A percentile compares a stretch with the other conserved stretches of the same genome.
Conservation (phyloP, 495 filamentous ascomycete species). For the Hypoxylon fragiforme region DNA sequence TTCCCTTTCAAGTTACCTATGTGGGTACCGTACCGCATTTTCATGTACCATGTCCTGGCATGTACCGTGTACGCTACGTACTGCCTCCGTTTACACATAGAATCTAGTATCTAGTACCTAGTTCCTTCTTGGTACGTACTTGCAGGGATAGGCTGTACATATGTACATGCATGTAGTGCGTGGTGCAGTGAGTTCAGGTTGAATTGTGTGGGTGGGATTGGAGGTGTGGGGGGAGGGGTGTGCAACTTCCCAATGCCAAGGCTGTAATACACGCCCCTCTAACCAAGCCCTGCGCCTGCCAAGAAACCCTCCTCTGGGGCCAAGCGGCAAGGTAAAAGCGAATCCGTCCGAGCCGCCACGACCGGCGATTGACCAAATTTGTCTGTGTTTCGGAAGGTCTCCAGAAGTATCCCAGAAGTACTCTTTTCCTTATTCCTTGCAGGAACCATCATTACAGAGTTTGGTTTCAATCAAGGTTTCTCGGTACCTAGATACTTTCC, state of each 20-base stretch:
- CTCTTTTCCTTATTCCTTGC: conserved; percentile 32
- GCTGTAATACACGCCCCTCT: conserved; percentile 33
- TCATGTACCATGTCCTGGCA: background rate
- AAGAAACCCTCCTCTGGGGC: conserved; percentile 38
- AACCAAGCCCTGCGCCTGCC: conserved; percentile 36
- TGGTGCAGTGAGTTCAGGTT: conserved; percentile 20
- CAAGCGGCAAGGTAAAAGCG: conserved; percentile 39
- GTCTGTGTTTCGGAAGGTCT: conserved; percentile 39
- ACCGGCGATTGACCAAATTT: conserved; percentile 42
- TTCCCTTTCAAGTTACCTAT: too few relatives aligned
- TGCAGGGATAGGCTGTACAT: too few relatives aligned
- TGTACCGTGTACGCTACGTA: background rate
- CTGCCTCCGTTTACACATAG: too few relatives aligned
- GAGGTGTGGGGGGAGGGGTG: conserved; percentile 11
- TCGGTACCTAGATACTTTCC: conserved; percentile 6
- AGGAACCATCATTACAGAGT: conserved; percentile 30
- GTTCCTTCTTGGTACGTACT: too few relatives aligned
- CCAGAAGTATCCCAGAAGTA: conserved; percentile 30
- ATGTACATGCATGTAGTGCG: conserved; percentile 16
- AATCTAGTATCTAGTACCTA: background rate
- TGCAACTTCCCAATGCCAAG: conserved; percentile 26
- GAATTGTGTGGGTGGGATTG: conserved; percentile 9
- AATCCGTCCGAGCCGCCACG: conserved; percentile 45
- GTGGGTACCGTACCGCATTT: background rate
- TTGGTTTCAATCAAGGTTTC: conserved; percentile 20